Conservation (phyloP, 176 grass and related monocot species). For the bread wheat (Triticum aestivum) region DNA sequence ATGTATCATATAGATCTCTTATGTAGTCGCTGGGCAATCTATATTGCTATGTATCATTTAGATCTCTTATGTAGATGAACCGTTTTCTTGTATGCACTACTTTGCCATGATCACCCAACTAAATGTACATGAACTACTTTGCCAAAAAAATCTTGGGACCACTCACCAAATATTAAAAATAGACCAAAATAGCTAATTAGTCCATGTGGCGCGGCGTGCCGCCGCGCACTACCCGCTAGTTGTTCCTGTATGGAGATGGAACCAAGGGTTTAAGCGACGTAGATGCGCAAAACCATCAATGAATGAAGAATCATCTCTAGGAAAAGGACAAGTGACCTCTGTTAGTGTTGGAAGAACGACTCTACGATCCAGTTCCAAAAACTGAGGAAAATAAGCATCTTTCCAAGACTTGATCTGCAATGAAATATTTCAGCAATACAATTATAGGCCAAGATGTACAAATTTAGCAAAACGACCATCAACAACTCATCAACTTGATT, state of each 20-base stretch:
- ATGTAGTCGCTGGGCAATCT: no score
- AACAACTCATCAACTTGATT: neutral
- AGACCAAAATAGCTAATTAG: no score
- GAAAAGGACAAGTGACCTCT: constrained; percentile 18
- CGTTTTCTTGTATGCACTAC: no score
- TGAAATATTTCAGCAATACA: neutral
- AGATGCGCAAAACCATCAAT: neutral
- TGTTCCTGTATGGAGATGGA: constrained; percentile 18
- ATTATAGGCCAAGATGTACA: neutral
- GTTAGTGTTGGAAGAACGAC: neutral
- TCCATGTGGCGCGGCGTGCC: no score
- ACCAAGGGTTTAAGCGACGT: neutral
- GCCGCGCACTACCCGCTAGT: no score
- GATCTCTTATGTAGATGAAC: no score
- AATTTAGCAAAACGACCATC: neutral
- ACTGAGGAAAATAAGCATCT: constrained; percentile 3
- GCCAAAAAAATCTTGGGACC: no score
- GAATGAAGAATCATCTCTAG: neutral
- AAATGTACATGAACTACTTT: no score
- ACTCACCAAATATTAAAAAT: no score
- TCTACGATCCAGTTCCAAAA: neutral
- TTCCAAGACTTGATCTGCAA: constrained; percentile 28
- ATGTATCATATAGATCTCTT: no score
- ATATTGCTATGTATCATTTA: no score
- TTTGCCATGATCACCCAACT: no score